Conservation (phyloP, 1,139 yeast genomes). For the Protomyces macrosporus region DNA sequence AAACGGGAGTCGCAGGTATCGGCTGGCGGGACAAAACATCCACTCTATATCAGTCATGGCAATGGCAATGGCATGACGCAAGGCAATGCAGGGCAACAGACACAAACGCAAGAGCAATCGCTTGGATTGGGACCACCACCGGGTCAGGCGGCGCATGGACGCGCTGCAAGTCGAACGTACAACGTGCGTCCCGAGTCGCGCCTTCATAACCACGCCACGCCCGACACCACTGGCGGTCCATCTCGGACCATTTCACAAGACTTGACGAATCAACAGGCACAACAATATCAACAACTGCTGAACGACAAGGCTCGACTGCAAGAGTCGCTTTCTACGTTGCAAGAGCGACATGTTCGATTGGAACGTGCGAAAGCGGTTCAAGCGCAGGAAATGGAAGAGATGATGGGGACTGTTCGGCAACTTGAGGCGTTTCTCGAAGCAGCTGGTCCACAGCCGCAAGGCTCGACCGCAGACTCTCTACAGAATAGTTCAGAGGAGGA, state of each 20-base stretch:
- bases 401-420: constrained; percentile 6
- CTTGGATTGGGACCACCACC: background rate
- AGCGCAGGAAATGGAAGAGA: constrained; percentile 23
- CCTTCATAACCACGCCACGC: background rate
- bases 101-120: background rate
- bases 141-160: background rate
- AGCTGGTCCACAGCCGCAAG: background rate
- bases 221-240: background rate
- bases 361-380: constrained; percentile 5
- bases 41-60: background rate
- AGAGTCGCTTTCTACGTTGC: background rate
- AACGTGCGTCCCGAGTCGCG: background rate
- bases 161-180: background rate
- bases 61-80: too few species aligned
- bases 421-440: constrained; percentile 10
- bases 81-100: background rate
- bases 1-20: background rate
- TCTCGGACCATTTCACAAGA: background rate
- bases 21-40: background rate
- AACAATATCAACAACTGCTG: constrained; percentile 7
- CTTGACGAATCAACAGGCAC: background rate
- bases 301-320: constrained; percentile 14
- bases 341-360: constrained; percentile 1
- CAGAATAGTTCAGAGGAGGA: background rate
- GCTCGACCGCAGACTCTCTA: background rate